phyloP scores from a whole-genome alignment of 1,139 yeast species.

The Scheffersomyces illinoinensis region DNA sequence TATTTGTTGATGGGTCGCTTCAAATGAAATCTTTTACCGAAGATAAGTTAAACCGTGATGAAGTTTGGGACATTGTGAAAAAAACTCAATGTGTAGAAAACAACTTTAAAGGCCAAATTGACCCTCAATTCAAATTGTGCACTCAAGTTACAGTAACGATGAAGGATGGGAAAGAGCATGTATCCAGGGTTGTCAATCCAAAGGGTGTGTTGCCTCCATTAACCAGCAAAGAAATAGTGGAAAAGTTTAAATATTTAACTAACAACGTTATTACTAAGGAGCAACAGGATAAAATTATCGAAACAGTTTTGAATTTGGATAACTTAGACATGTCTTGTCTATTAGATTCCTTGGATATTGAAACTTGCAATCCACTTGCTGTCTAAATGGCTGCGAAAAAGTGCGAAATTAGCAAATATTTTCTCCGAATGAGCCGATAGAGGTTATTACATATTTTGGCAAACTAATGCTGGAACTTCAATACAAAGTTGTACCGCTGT shows the following conservation, averaged over 20 bases:
- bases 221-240: not conserved
- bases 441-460: too few species aligned
- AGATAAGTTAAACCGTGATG: not conserved
- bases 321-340: too few species aligned
- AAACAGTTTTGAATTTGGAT: too few species aligned
- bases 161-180: not conserved
- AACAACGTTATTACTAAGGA: too few species aligned
- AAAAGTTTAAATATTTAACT: not conserved
- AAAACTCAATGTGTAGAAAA: not conserved
- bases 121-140: not conserved
- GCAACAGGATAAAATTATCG: not conserved
- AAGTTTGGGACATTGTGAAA: not conserved
- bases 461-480: too few species aligned
- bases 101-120: not conserved
- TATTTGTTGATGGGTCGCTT: not conserved
- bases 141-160: not conserved
- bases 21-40: not conserved
- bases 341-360: too few species aligned
- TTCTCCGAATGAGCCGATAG: too few species aligned
- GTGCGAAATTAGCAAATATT: too few species aligned
- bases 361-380: too few species aligned
- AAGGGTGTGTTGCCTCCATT: not conserved
- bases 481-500: too few species aligned
- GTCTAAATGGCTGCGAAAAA: too few species aligned
- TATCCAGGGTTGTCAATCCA: not conserved